A percentile compares a stretch with the other conserved stretches of the same genome.
phyloP scores from a whole-genome alignment of 176 grass and related monocot genomes.

The Miscanthus lutarioriparius region DNA sequence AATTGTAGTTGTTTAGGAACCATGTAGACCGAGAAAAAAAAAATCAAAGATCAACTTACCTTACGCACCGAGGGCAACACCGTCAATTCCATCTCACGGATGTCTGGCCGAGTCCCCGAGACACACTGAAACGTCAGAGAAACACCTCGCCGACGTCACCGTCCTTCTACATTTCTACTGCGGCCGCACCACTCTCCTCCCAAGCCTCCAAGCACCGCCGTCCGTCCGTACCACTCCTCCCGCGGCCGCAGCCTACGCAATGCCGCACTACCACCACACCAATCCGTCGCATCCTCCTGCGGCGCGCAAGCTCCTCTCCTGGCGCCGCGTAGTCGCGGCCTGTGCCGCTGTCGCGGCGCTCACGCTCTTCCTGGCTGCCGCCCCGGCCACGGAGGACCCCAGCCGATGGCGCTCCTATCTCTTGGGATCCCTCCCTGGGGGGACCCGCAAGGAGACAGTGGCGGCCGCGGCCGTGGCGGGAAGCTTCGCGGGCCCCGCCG shows the following conservation, averaged over 20 bases:
- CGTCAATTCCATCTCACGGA: conserved; percentile 16
- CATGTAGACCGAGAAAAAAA: too few relatives aligned
- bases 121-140: too few relatives aligned
- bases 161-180: background rate
- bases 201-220: background rate
- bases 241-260: conserved; percentile 19
- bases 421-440: background rate
- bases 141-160: conserved; percentile 6
- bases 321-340: conserved; percentile 22
- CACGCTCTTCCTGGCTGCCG: conserved; percentile 30
- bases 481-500: background rate
- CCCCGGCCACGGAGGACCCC: conserved; percentile 32
- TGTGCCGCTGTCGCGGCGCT: conserved; percentile 40
- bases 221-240: background rate
- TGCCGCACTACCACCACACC: conserved; percentile 32
- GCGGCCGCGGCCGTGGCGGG: background rate
- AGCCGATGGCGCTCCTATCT: conserved; percentile 1
- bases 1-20: too few relatives aligned
- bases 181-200: background rate
- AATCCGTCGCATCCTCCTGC: background rate
- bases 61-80: conserved; percentile 14
- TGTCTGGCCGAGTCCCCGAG: background rate
- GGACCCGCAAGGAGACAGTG: background rate
- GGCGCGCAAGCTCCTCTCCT: conserved; percentile 31
- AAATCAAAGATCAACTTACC: too few relatives aligned